phyloP scores from a whole-genome alignment of 192 early-diverging fungal species.

The Coemansia sp. region DNA sequence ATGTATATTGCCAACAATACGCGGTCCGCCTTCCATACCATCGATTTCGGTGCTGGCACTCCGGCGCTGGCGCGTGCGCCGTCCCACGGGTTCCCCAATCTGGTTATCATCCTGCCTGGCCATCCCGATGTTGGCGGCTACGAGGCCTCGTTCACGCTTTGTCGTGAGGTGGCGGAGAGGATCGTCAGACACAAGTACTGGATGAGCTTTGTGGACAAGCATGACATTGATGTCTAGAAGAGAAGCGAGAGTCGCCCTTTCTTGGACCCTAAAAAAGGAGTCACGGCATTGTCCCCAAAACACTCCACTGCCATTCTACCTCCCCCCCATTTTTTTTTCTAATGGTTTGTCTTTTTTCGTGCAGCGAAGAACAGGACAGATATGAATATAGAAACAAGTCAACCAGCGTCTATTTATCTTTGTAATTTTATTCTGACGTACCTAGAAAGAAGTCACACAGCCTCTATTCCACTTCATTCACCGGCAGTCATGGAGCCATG shows the following conservation, averaged over 20 bases:
- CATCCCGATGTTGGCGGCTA: slow-evolving; percentile 1
- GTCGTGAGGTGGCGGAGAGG: not conserved
- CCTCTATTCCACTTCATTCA: not conserved
- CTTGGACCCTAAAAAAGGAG: not conserved
- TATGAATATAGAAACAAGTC: no score
- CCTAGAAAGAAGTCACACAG: no score
- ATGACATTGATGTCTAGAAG: not conserved
- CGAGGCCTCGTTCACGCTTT: not conserved
- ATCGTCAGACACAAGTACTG: not conserved
- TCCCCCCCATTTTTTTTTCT: not conserved
- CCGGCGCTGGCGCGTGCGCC: not conserved
- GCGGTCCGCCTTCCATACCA: not conserved
- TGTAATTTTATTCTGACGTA: no score
- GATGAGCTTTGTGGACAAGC: slow-evolving; percentile 9
- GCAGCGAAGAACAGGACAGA: not conserved
- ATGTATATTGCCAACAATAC: slow-evolving; percentile 3
- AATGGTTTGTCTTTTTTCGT: not conserved
- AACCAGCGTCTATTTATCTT: no score
- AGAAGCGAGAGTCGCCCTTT: not conserved
- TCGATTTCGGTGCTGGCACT: slow-evolving; percentile 6
- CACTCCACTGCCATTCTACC: no score
- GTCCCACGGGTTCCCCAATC: slow-evolving; percentile 1
- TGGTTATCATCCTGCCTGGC: not conserved
- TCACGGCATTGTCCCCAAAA: no score
- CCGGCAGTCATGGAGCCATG: slow-evolving; percentile 16